phyloP scores from a whole-genome alignment of 805 yeast species.

The Cyberlindnera samutprakarnensis region DNA sequence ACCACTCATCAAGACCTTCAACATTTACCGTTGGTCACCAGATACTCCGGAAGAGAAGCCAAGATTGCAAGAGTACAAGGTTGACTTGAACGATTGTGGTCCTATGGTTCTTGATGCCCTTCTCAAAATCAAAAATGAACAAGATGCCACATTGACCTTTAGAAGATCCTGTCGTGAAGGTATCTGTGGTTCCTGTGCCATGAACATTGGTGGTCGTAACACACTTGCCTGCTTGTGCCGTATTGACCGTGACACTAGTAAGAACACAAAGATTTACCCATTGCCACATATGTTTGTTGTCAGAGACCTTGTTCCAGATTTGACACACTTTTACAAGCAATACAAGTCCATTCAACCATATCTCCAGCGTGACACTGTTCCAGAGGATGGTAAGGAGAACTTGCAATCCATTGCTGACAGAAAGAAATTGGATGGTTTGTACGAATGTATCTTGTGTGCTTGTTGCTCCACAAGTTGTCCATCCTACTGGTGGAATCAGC shows the following conservation, averaged over 20 bases:
- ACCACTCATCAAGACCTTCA: slow-evolving; percentile 71
- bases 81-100: slow-evolving; percentile 88
- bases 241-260: slow-evolving; percentile 71
- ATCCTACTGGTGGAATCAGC: slow-evolving; percentile 99
- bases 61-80: slow-evolving; percentile 68
- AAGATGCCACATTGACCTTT: slow-evolving; percentile 90
- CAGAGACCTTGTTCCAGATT: slow-evolving; percentile 94
- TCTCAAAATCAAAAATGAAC: slow-evolving; percentile 91
- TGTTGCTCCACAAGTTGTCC: slow-evolving; percentile 99
- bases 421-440: slow-evolving; percentile 91
- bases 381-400: slow-evolving; percentile 89
- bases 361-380: slow-evolving; percentile 69
- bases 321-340: slow-evolving; percentile 96
- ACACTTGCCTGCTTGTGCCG: slow-evolving; percentile 95
- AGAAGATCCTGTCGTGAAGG: slow-evolving; percentile 99
- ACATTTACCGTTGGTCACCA: slow-evolving; percentile 97
- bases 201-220: slow-evolving; percentile 97
- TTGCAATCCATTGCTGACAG: slow-evolving; percentile 89
- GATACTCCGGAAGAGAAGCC: slow-evolving; percentile 94
- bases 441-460: slow-evolving; percentile 97
- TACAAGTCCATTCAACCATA: slow-evolving; percentile 97
- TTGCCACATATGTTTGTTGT: slow-evolving; percentile 98
- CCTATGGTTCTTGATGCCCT: slow-evolving; percentile 98
- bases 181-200: slow-evolving; percentile 98
- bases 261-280: slow-evolving; percentile 86